These are phyloP conservation scores for Apiospora marii DNA, from an alignment of 2,329 filamentous ascomycete species.

Conservation along the genomic window DNA sequence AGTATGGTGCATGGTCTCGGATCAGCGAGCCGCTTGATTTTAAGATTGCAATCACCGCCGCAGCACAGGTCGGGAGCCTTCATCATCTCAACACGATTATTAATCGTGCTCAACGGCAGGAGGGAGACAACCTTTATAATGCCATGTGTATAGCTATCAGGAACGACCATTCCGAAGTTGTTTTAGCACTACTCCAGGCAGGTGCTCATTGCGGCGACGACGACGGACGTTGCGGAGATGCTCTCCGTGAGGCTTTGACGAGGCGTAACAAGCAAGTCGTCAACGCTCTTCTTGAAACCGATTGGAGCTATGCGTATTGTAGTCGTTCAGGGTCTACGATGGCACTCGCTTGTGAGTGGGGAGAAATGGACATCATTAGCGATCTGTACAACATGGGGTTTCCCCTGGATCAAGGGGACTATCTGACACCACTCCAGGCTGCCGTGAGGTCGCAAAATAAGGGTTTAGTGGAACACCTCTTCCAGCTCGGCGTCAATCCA, in stretches of 20 bases:
- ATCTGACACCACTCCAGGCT: background rate
- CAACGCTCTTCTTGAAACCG: background rate
- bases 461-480: background rate
- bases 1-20: background rate
- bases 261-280: background rate
- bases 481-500: background rate
- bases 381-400: background rate
- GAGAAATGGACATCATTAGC: background rate
- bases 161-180: background rate
- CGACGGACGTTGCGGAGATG: too few species aligned
- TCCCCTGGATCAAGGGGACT: background rate
- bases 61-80: background rate
- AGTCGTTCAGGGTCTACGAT: background rate
- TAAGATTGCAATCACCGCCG: background rate
- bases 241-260: background rate
- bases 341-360: background rate
- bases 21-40: background rate
- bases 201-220: background rate
- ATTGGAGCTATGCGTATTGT: background rate
- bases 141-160: background rate
- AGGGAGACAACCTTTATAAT: rapidly evolving
- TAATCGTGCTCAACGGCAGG: too few species aligned
- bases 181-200: background rate
- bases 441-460: background rate
- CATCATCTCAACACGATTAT: background rate